Base-by-base conservation (phyloP, 2,329 filamentous ascomycete species). In the Didymella pinodella region DNA sequence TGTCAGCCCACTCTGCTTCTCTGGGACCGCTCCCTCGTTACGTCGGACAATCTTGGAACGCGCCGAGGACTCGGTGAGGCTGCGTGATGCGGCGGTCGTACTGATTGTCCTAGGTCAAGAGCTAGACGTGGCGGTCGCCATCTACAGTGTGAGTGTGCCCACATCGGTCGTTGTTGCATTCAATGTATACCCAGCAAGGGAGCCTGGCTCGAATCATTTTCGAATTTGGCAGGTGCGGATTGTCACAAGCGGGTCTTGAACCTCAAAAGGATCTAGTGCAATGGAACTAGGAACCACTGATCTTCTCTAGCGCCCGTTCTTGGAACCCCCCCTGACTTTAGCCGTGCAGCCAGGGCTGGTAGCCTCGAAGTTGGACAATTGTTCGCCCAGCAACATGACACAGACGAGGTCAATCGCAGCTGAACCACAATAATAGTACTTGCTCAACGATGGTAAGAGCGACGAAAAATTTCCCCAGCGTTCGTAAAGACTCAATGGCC, bases 331-430 rank as follows among this genome's bases (percentile, higher is more conserved):
- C 56, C 40, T 54, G 56, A 50, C 18, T 49, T 40, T 48, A 32
- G 48, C 55, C 31, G 31, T 28, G 38, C 55, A 58, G 48, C 40
- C 20, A 29, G 18, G 18, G 7, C 36, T 45, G 32, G 38, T 40
- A 46, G 45, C 45, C 45, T 54, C 50, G 50, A 48, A 49, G 45
- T 54, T 54, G 40, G 46, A 18, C 18, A 54, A 25, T 34, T 59
- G 46, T 34, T 59, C 56, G 56, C 56, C 56, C 50, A 50, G 40
- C 41, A 32, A 29, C 45, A 55, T 48, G 50, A 46, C n/a, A 54
- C 26, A 20, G 7, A 28, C 14, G n/a, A 18, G 12, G 7, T 20
- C 31, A 25, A 45, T 32, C 26, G 14, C 18, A 49, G 34, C 46
- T 41, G 40, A 59, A 41, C 46, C 40, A 50, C 34, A 16, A 3